Conservation (phyloP, 495 filamentous ascomycete genomes). For the Neurospora terricola region DNA sequence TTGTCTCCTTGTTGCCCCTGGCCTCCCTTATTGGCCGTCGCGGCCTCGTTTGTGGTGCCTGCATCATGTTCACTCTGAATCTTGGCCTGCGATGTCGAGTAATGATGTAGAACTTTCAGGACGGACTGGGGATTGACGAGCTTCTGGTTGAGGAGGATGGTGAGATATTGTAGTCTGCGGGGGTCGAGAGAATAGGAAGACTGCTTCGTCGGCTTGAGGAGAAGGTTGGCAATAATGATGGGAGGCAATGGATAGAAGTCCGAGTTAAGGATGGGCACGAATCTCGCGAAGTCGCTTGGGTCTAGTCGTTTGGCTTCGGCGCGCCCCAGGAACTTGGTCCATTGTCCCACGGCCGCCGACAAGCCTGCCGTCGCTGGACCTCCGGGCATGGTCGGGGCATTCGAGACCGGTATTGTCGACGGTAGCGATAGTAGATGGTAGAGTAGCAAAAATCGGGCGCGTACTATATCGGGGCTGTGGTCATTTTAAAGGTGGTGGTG, state of each 20-base stretch:
- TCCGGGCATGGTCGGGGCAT: conserved; percentile 11
- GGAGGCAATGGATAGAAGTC: conserved; percentile 34
- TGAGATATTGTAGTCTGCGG: conserved; percentile 52
- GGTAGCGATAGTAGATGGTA: neutral
- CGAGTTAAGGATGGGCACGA: conserved; percentile 26
- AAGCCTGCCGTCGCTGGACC: conserved; percentile 5
- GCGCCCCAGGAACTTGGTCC: conserved; percentile 36
- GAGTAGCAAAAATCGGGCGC: neutral
- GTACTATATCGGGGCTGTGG: neutral
- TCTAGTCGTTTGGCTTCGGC: conserved; percentile 38
- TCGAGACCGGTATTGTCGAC: neutral
- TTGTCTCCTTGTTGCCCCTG: conserved; percentile 7
- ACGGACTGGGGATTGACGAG: conserved; percentile 46
- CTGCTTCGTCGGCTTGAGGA: conserved; percentile 42
- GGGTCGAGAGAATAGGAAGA: conserved; percentile 49
- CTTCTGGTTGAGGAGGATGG: conserved; percentile 45
- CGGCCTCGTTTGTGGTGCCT: conserved; percentile 10
- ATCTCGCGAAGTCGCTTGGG: conserved; percentile 34
- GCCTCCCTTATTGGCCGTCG: conserved; percentile 4
- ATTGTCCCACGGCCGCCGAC: conserved; percentile 25
- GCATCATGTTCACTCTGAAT: conserved; percentile 7
- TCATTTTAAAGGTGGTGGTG: neutral
- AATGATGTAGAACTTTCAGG: conserved; percentile 47
- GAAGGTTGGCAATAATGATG: conserved; percentile 44
- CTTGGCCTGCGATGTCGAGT: conserved; percentile 41